These are phyloP conservation scores for Erodium texanum DNA, from an alignment of 441 rosid genomes.

Conservation along the genomic window DNA sequence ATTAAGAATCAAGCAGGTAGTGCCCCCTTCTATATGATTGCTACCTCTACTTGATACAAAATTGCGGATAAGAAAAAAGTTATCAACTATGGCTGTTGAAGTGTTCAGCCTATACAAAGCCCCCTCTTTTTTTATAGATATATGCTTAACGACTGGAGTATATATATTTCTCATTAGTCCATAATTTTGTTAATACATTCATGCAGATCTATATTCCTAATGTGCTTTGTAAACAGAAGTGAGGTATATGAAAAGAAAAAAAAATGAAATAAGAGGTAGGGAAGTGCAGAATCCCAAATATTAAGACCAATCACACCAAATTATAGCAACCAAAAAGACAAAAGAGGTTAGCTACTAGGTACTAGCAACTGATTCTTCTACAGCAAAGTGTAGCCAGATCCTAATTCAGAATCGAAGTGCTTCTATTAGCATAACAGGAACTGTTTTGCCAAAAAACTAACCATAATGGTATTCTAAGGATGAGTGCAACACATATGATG, in stretches of 20 bases:
- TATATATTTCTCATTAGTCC: background rate
- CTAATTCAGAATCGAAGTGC: background rate
- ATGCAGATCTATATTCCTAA: background rate
- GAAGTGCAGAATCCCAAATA: background rate
- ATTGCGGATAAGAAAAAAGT: no score
- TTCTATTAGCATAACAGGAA: background rate
- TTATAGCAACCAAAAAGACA: background rate
- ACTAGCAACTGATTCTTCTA: background rate
- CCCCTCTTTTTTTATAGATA: background rate
- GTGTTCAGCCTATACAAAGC: background rate
- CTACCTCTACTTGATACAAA: no score
- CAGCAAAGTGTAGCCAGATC: background rate
- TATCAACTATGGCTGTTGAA: background rate
- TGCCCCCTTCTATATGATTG: no score
- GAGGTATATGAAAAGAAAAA: background rate
- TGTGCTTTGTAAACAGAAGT: background rate
- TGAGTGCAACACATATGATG: no score
- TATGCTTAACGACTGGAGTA: background rate
- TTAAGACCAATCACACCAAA: background rate
- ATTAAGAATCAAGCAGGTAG: no score
- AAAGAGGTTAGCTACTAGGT: background rate
- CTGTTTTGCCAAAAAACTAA: background rate
- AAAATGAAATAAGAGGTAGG: background rate
- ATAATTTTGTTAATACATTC: background rate
- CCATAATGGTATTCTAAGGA: no score